These are phyloP conservation scores for Suillus plorans DNA, from an alignment of 768 basidiomycete species.

Conservation along the genomic window DNA sequence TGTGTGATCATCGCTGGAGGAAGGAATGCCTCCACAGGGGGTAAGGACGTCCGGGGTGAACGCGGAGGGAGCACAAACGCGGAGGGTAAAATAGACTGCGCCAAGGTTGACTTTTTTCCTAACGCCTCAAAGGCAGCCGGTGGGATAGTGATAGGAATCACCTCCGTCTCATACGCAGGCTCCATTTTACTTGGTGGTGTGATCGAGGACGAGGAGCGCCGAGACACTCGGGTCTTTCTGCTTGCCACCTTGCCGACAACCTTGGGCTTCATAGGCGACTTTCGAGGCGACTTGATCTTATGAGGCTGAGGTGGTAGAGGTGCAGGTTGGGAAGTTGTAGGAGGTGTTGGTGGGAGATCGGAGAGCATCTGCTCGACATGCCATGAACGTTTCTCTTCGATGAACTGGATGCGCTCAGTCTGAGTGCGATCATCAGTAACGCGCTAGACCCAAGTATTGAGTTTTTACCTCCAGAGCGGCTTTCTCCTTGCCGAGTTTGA, in stretches of 20 bases:
- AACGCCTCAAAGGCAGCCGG: constrained; percentile 29
- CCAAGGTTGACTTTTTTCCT: constrained; percentile 20
- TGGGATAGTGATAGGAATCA: constrained; percentile 33
- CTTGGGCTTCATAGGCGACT: constrained; percentile 45
- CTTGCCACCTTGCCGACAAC: constrained; percentile 47
- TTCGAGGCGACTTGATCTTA: constrained; percentile 38
- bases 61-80: constrained; percentile 80
- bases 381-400: constrained; percentile 78
- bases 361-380: constrained; percentile 61
- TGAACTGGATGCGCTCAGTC: constrained; percentile 59
- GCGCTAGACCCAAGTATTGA: constrained; percentile 2
- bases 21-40: constrained; percentile 45
- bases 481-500: constrained; percentile 64
- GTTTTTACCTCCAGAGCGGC: constrained; percentile 59
- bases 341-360: constrained; percentile 50
- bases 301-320: constrained; percentile 25
- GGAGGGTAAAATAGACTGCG: constrained; percentile 57
- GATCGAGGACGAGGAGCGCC: constrained; percentile 45
- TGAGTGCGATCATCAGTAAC: constrained; percentile 26
- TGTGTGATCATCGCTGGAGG: constrained; percentile 22
- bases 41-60: constrained; percentile 67
- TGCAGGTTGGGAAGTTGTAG: constrained; percentile 23
- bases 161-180: constrained; percentile 54
- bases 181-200: constrained; percentile 35
- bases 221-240: constrained; percentile 46